Evolutionary conservation across 179 eudicot species (phyloP), one percentile per base, ranked within the genome.

Genomic region (Silene vulgaris): DNA sequence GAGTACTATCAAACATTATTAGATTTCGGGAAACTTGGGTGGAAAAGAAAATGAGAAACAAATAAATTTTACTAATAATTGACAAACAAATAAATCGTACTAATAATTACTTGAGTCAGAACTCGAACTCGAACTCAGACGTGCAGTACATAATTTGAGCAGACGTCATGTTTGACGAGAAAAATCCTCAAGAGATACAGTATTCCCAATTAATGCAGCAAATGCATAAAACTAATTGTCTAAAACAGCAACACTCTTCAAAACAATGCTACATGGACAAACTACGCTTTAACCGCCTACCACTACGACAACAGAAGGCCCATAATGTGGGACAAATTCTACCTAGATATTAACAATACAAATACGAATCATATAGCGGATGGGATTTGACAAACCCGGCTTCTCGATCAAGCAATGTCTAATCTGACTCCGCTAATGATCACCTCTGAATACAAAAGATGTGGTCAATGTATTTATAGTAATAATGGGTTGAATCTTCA

Each of bases 281-380:
- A 9, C 30, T 13, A 68, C 11, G 60, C 40, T 76, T n/a, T 14
- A 71, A 37, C 48, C 32, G 66, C 62, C 71, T 60, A 65, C 9
- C 59, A 20, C 21, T 17, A 40, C 79, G 16, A 57, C 1, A 12
- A 63, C 60, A 19, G 23, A 16, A 23, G 37, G 19, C 20, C 5
- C 8, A 70, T 30, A 70, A 23, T 48, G 74, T 70, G 60, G 70
- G 20, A 71, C 65, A 29, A 13, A 48, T 11, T 60, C 80, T 65
- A 54, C 66, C 57, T 72, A 78, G 75, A 63, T 76, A 77, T 63
- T 65, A 64, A 74, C 74, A 81, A 30, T 8, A 70, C 64, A 64
- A 26, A 77, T 64, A 80, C 61, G 43, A 12, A 35, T 2, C 37
- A 5, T 30, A 30, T 3, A 26, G 32, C 37, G 32, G 21, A 30